Evolutionary conservation across 768 basidiomycete genomes (phyloP).

Genomic region (Tulasnella sp.): DNA sequence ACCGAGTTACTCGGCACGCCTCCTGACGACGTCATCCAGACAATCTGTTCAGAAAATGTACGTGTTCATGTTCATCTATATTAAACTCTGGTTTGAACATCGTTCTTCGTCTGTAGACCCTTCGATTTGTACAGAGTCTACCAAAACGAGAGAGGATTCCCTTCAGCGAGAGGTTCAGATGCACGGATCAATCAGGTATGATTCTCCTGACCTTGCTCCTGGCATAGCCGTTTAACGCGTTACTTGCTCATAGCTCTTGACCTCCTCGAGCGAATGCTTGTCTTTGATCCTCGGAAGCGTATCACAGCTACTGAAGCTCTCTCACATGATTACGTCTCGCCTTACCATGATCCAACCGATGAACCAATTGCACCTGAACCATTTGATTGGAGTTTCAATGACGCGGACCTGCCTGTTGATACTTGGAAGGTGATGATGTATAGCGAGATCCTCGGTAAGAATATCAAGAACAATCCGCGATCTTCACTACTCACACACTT

Average conservation of each 20-base stretch:
- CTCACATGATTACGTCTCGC: slow-evolving; percentile 83
- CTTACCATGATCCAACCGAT: slow-evolving; percentile 97
- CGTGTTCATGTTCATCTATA: slow-evolving; percentile 23
- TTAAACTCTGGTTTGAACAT: not conserved
- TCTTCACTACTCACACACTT: not conserved
- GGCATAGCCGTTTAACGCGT: not conserved
- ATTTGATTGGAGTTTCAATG: slow-evolving; percentile 99
- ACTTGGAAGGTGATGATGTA: slow-evolving; percentile 99
- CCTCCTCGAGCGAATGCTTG: slow-evolving; percentile 95
- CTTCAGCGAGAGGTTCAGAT: slow-evolving; percentile 85
- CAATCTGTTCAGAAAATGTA: slow-evolving; percentile 95
- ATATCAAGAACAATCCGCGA: not conserved
- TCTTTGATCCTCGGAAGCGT: slow-evolving; percentile 94
- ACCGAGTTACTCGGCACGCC: slow-evolving; percentile 97
- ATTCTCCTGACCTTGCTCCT: not conserved
- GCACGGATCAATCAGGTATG: slow-evolving; percentile 43
- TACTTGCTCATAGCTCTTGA: slow-evolving; percentile 55
- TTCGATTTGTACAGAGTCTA: slow-evolving; percentile 95
- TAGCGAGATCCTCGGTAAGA: slow-evolving; percentile 84
- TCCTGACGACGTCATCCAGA: slow-evolving; percentile 98
- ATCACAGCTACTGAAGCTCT: slow-evolving; percentile 90
- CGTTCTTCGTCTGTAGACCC: slow-evolving; percentile 45
- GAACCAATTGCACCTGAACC: slow-evolving; percentile 87
- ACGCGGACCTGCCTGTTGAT: slow-evolving; percentile 94
- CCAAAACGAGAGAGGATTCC: slow-evolving; percentile 94